These are phyloP conservation scores for Wallemia mellicola DNA, from an alignment of 1,284 basidiomycete genomes.

Conservation along the genomic window DNA sequence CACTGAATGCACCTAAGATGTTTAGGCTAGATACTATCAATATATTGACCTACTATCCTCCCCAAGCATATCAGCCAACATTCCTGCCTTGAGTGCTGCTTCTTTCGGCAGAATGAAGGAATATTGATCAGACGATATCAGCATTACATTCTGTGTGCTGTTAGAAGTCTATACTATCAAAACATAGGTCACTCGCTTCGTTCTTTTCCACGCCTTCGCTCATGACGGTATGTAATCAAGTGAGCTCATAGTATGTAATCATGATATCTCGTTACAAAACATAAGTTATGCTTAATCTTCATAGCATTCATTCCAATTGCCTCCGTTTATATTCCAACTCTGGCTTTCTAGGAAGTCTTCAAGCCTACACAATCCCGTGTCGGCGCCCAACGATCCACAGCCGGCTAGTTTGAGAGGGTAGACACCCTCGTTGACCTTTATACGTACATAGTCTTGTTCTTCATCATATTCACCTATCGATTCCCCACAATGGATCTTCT, in stretches of 20 bases:
- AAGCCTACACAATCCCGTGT: constrained; percentile 30
- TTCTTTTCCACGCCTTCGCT: no score
- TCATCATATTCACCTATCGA: constrained; percentile 9
- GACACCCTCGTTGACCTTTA: constrained; percentile 31
- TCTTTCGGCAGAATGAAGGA: constrained; percentile 15
- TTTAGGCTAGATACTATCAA: no score
- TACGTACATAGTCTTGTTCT: constrained; percentile 23
- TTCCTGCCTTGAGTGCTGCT: constrained; percentile 15
- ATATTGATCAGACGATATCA: constrained; percentile 16
- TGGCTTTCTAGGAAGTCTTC: constrained; percentile 39
- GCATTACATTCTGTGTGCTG: not conserved
- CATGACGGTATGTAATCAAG: no score
- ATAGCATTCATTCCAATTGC: constrained; percentile 12
- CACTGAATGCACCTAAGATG: constrained; percentile 15
- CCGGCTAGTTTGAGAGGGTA: constrained; percentile 23
- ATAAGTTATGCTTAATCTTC: not conserved
- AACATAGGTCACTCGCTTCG: no score
- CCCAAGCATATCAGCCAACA: constrained; percentile 15
- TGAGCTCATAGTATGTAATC: no score
- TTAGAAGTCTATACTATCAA: no score
- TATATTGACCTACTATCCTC: constrained; percentile 13
- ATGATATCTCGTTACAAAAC: no score
- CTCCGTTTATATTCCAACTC: constrained; percentile 29
- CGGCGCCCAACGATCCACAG: constrained; percentile 25
- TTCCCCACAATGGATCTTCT: constrained; percentile 24